A percentile compares a stretch with the other conserved stretches of the same genome.
These are phyloP conservation scores for Lipomyces yamadae DNA, from an alignment of 805 yeast species.

Conservation along the genomic window DNA sequence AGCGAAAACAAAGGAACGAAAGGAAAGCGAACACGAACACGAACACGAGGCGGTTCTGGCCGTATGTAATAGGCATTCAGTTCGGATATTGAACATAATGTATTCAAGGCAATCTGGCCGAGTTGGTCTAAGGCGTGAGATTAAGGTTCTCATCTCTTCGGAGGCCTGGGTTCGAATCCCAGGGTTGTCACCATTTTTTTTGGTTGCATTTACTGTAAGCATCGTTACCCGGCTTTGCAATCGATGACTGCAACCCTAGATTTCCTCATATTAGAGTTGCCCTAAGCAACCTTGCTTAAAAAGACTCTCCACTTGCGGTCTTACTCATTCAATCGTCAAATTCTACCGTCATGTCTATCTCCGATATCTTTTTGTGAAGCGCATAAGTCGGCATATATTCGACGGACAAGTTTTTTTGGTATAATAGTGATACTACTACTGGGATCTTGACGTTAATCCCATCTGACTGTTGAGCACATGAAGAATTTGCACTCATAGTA, in stretches of 20 bases:
- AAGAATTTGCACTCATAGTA: neutral
- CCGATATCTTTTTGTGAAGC: too few relatives aligned
- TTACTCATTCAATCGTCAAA: too few relatives aligned
- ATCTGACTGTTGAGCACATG: neutral
- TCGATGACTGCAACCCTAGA: neutral
- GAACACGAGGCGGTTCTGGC: too few relatives aligned
- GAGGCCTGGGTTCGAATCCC: constrained; percentile 90
- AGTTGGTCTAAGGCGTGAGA: constrained; percentile 75
- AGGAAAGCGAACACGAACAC: too few relatives aligned
- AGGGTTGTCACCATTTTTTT: constrained; percentile 66
- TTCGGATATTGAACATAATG: too few relatives aligned
- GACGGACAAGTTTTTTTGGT: too few relatives aligned
- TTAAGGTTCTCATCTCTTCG: constrained; percentile 82
- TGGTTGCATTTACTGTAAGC: constrained; percentile 14
- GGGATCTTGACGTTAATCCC: neutral
- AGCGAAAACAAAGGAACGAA: too few relatives aligned
- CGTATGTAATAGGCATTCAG: too few relatives aligned
- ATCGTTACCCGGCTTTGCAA: neutral
- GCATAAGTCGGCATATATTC: too few relatives aligned
- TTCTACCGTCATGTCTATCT: too few relatives aligned
- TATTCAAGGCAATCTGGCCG: constrained; percentile 63
- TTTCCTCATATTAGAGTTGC: neutral
- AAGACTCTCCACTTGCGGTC: neutral
- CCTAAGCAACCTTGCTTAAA: neutral
- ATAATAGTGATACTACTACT: neutral